Conservation (phyloP, 768 basidiomycete genomes). For the Termitomyces sp. region DNA sequence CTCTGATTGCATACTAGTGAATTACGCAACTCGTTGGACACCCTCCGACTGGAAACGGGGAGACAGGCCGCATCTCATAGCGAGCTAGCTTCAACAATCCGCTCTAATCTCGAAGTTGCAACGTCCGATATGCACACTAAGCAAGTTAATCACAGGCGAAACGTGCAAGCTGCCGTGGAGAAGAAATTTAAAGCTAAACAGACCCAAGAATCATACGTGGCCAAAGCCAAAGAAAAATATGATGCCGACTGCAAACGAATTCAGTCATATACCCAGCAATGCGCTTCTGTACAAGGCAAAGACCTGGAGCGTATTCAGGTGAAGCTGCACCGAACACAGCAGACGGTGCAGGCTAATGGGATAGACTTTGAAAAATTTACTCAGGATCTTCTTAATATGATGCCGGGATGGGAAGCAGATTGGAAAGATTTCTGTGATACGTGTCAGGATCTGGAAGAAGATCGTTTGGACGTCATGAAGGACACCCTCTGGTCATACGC, state of each 20-base stretch:
- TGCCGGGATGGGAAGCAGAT: conserved; percentile 80
- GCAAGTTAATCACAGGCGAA: conserved; percentile 65
- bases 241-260: conserved; percentile 84
- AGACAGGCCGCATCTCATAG: conserved; percentile 68
- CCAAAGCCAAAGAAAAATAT: conserved; percentile 86
- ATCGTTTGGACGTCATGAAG: conserved; percentile 89
- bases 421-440: conserved; percentile 95
- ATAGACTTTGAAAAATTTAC: conserved; percentile 83
- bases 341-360: conserved; percentile 87
- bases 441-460: conserved; percentile 97
- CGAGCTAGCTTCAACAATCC: conserved; percentile 67
- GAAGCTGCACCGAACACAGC: conserved; percentile 79
- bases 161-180: conserved; percentile 69
- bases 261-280: conserved; percentile 86
- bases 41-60: conserved; percentile 77
- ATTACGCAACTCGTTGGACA: conserved; percentile 73
- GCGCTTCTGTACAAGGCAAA: conserved; percentile 76
- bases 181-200: conserved; percentile 86
- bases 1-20: conserved; percentile 46
- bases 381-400: conserved; percentile 64
- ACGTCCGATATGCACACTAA: conserved; percentile 54
- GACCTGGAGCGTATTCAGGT: conserved; percentile 82
- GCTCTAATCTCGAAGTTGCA: conserved; percentile 62
- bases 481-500: conserved; percentile 94
- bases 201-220: conserved; percentile 77